A percentile compares a stretch with the other conserved stretches of the same genome.
These are phyloP conservation scores for Barbarea vulgaris DNA, from an alignment of 345 rosid species.

Conservation along the genomic window DNA sequence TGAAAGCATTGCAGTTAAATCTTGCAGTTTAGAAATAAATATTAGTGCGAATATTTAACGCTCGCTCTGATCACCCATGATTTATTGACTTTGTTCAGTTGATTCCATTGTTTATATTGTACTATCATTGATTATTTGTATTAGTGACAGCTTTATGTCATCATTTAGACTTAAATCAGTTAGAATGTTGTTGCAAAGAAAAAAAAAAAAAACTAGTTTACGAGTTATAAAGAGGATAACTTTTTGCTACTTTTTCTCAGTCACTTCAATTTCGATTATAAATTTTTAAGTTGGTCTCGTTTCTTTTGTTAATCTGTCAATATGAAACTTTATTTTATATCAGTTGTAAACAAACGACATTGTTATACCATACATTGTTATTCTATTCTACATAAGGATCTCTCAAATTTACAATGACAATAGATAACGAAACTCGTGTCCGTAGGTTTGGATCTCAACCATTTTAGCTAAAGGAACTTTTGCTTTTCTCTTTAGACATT, in stretches of 20 bases:
- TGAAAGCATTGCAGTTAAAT: conserved; percentile 3
- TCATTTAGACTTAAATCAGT: not conserved
- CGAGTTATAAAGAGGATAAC: not conserved
- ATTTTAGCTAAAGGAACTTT: conserved; percentile 53
- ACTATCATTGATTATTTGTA: not conserved
- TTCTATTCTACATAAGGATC: not conserved
- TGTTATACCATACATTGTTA: not conserved
- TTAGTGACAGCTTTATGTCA: not conserved
- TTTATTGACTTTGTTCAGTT: not conserved
- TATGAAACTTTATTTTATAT: not conserved
- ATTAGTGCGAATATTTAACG: not conserved
- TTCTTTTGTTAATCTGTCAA: not conserved
- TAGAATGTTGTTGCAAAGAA: not conserved
- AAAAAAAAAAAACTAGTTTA: not conserved
- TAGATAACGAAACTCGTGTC: conserved; percentile 74
- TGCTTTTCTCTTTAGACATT: conserved; percentile 59
- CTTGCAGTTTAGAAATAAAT: not conserved
- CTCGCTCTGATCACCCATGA: not conserved
- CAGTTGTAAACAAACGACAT: not conserved
- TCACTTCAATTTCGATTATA: not conserved
- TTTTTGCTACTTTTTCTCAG: not conserved
- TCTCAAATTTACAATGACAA: conserved; percentile 46
- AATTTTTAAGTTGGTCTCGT: not conserved
- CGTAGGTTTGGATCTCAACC: conserved; percentile 77
- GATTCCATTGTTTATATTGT: not conserved